Conservation (phyloP, 106 monocot genomes). For the Allium cepa region DNA sequence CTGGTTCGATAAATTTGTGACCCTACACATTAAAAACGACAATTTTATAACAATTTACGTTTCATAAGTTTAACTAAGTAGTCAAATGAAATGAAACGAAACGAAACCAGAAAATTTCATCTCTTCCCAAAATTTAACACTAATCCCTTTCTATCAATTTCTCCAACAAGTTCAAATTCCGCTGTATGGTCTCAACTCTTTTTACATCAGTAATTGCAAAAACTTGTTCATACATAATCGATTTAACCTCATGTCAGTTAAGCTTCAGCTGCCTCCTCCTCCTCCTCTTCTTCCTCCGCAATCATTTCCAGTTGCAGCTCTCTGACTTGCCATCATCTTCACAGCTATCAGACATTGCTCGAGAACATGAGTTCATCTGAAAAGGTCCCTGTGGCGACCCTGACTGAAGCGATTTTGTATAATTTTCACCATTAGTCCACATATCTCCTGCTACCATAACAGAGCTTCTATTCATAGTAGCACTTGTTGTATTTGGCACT, state of each 20-base stretch:
- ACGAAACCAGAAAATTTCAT: not conserved
- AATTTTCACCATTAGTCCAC: constrained; percentile 30
- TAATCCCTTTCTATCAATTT: not conserved
- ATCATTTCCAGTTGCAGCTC: constrained; percentile 15
- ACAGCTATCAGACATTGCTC: constrained; percentile 40
- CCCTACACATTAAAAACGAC: too few relatives aligned
- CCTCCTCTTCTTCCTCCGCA: not conserved
- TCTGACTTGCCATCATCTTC: constrained; percentile 25
- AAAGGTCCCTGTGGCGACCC: constrained; percentile 71
- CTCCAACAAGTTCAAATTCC: not conserved
- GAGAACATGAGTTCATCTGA: constrained; percentile 24
- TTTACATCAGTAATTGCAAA: not conserved
- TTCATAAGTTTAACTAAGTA: not conserved
- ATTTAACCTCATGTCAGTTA: too few relatives aligned
- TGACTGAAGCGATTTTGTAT: constrained; percentile 27
- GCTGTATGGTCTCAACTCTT: not conserved
- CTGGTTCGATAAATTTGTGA: too few relatives aligned
- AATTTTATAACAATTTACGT: too few relatives aligned
- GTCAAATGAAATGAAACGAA: not conserved
- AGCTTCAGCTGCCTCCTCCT: not conserved
- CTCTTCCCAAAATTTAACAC: not conserved
- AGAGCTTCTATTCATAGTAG: constrained; percentile 7
- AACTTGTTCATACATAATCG: too few relatives aligned
- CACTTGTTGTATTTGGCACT: constrained; percentile 11
- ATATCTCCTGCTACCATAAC: constrained; percentile 43